These are phyloP conservation scores for Pachysandra terminalis DNA, from an alignment of 164 flowering plant species.

Conservation along the genomic window DNA sequence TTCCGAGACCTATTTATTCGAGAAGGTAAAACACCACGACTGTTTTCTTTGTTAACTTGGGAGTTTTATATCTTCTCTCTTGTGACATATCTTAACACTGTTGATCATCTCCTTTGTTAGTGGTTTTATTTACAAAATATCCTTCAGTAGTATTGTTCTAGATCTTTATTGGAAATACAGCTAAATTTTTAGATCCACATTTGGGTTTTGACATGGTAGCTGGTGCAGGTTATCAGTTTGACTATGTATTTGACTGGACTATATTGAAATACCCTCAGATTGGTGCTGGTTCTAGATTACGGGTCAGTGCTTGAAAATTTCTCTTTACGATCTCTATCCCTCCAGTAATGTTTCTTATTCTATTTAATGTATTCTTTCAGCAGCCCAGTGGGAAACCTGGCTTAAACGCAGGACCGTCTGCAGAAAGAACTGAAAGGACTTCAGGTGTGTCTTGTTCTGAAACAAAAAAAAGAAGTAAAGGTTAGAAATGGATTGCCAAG, in stretches of 20 bases:
- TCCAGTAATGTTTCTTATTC: slow-evolving; percentile 2
- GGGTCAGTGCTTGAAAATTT: slow-evolving; percentile 23
- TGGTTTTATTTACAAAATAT: too few relatives aligned
- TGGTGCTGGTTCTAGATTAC: slow-evolving; percentile 36
- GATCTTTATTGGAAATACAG: not conserved
- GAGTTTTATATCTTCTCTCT: not conserved
- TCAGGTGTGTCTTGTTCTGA: slow-evolving; percentile 21
- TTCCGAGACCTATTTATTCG: slow-evolving; percentile 49
- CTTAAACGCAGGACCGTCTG: slow-evolving; percentile 27
- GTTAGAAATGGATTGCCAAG: not conserved
- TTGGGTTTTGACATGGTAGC: not conserved
- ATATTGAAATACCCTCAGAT: slow-evolving; percentile 49
- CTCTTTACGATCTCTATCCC: not conserved
- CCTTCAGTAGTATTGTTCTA: not conserved
- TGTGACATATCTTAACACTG: not conserved
- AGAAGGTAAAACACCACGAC: slow-evolving; percentile 32
- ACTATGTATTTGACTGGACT: slow-evolving; percentile 59
- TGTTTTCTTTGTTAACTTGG: not conserved
- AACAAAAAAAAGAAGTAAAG: not conserved
- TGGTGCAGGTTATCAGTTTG: slow-evolving; percentile 46
- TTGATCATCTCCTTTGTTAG: too few relatives aligned
- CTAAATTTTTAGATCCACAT: not conserved
- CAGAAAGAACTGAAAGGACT: slow-evolving; percentile 29
- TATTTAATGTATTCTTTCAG: slow-evolving; percentile 17
- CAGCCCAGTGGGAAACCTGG: slow-evolving; percentile 31